Base-by-base conservation (phyloP, 2,329 filamentous ascomycete genomes). In the Cyphellophora europaea region DNA sequence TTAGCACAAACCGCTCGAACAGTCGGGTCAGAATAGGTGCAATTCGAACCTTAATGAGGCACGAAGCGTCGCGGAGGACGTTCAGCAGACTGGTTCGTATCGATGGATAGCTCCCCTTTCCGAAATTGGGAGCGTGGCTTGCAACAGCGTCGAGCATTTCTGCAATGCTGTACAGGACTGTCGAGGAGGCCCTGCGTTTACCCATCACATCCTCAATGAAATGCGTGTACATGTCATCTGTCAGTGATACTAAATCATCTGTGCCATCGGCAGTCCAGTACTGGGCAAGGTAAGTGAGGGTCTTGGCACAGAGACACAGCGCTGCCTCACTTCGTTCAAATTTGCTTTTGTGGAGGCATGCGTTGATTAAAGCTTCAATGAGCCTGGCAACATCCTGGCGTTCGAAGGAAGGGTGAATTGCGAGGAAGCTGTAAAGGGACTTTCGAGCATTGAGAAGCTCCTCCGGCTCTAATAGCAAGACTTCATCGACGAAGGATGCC, bases 1-100 rank as follows among this genome's bases (percentile, higher is more conserved):
- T 81, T 2, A 95, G 68, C n/a, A 88, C 70, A 51, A 83, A 96
- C 2, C 83, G 70, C 10, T 77, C 72, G 55, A 98, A 98, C 16
- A 98, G 68, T 5, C 67, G 65, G 1, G 85, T 74, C 12, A 96
- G 64, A 3, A 71, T 69, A 36, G 74, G 66, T 0, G 82, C 79
- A 35, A 94, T 73, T 40, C 72, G 74, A 50, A 82, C 87, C 50
- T 93, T 91, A 30, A 91, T 79, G 8, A 67, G 57, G 49, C 89
- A 74, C 35, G 74, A 67, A 1, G 80, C 77, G 11, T 71, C 65
- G 27, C 71, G 63, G 5, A 96, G 64, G 14, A 96, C 74, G 8
- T 69, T 70, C 36, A 96, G 77, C 3, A 96, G 67, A 32, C 73
- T 82, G 6, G 82, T 85, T 42, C 84, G 63, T 6, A 75, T 67